Evolutionary conservation across 2,329 filamentous ascomycete genomes (phyloP), one percentile per base, ranked within the genome.

Genomic region (Hymenoscyphus fructigenus): DNA sequence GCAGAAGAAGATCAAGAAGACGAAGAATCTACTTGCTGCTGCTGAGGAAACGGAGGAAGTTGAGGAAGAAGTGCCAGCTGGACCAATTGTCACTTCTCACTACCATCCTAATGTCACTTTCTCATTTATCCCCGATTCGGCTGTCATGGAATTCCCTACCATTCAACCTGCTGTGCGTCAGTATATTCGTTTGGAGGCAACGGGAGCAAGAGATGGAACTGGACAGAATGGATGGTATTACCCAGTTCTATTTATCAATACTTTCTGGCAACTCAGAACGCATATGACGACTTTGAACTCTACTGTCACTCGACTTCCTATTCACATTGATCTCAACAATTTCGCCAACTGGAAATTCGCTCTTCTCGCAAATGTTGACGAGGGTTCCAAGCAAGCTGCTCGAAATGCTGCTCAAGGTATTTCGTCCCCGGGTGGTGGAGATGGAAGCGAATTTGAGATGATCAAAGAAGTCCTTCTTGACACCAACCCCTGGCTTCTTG

Each of bases 91-190:
- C 68, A 87, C 85, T 57, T 96, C 89, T 62, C 96, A 93, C 80
- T 99, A 97, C 76, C 95, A 99, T 78, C 91, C 95, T 6, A 99
- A 99, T 78, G 90, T 96, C 71, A 96, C 91, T 60, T 82, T 99
- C 67, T 91, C 93, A 5, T 88, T 98, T 72, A 86, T 99, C 59
- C 92, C 93, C 2, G 89, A 93, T 72, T 82, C 88, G 50, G 93
- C 93, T 26, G 83, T 89, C 6, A 82, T 91, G 75, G 84, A 84
- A 32, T 93, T 88, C 70, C 81, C 83, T 26, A 80, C 82, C 62
- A 81, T 93, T 69, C 88, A 91, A 67, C 90, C 91, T 1, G 91
- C 92, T 0, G 81, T 91, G 63, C 87, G 89, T 61, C 89, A 92
- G 73, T 95, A 91, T 75, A 81, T 97, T 44, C 88, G 88, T 57